Evolutionary conservation across 2,329 filamentous ascomycete species (phyloP).

Genomic region (Microcera coccophila): DNA sequence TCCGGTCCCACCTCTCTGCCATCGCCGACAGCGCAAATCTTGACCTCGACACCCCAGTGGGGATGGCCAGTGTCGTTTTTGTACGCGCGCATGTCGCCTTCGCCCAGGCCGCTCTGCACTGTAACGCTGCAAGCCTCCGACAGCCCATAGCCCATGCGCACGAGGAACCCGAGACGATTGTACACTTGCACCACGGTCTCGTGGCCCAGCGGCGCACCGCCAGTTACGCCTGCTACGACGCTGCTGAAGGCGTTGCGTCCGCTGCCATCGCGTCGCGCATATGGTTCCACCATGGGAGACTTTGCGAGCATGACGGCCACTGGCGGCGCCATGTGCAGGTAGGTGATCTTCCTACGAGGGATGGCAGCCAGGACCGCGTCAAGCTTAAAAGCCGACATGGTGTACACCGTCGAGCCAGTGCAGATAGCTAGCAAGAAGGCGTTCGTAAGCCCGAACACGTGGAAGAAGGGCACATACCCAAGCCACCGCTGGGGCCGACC

Average conservation of each 20-base stretch:
- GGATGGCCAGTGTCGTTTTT: slow-evolving; percentile 61
- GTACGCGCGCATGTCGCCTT: slow-evolving; percentile 41
- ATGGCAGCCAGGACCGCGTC: slow-evolving; percentile 59
- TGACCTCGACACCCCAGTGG: slow-evolving; percentile 64
- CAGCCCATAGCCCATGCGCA: slow-evolving; percentile 68
- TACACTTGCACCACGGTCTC: slow-evolving; percentile 58
- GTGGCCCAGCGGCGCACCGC: slow-evolving; percentile 60
- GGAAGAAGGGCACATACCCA: slow-evolving; percentile 68
- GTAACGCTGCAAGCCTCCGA: slow-evolving; percentile 67
- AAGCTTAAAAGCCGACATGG: slow-evolving; percentile 69
- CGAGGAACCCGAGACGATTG: slow-evolving; percentile 50
- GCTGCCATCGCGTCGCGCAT: slow-evolving; percentile 42
- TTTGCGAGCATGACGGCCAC: slow-evolving; percentile 67
- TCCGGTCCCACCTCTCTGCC: slow-evolving; percentile 30
- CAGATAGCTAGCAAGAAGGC: slow-evolving; percentile 55
- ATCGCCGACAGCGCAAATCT: slow-evolving; percentile 52
- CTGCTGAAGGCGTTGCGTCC: slow-evolving; percentile 54
- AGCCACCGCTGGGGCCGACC: slow-evolving; percentile 42
- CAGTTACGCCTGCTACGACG: slow-evolving; percentile 51
- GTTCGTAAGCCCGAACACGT: slow-evolving; percentile 57
- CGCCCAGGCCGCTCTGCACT: slow-evolving; percentile 53
- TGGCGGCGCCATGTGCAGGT: slow-evolving; percentile 64
- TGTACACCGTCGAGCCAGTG: slow-evolving; percentile 56
- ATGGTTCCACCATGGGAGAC: slow-evolving; percentile 61
- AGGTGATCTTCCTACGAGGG: slow-evolving; percentile 60